Evolutionary conservation across 2,329 filamentous ascomycete species (phyloP), one percentile per base, ranked within the genome.

Genomic region (Alternaria infectoria): DNA sequence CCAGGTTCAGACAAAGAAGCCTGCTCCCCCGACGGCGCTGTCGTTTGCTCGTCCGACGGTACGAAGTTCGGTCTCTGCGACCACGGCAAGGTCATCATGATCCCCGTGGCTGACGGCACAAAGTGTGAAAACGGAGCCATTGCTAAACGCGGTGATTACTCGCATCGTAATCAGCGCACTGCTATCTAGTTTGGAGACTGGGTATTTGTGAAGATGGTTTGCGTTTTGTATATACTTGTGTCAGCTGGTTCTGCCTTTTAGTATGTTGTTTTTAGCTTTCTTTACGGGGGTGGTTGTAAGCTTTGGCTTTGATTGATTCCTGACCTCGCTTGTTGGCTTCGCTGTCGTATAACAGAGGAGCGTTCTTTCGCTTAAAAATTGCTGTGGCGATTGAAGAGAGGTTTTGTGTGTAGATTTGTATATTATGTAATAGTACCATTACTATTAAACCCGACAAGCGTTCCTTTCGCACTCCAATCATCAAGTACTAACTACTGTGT

Each of bases 51-150:
- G 44, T 75, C 78, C 43, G 68, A 76, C 10, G 67, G 62, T 4
- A 79, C 58, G 11, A 59, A 73, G 19, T 84, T 81, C 52, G 82
- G 79, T 6, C 63, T 83, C 44, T 83, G 81, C 70, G 76, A 81
- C 63, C 71, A 77, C 28, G 82, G 82, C 47, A 67, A 68, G 13
- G 77, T 80, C 4, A 55, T 79, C 11, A 82, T 74, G 79, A 81
- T 67, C 43, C 71, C 25, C 11, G 80, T 84, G 4, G 81, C 83
- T 19, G 61, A 72, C 2, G 83, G 83, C 4, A 84, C 82, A 0
- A 76, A 74, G 40, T 84, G 83, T 69, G 47, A 65, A 12, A 70
- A 77, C 54, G 81, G 81, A 11, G 62, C 70, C 54, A 81, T 84
- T 55, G 62, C 62, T 13, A 74, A 71, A 59, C 74, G 74, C n/a